Base-by-base conservation (phyloP, 1,284 basidiomycete genomes). In the Leccinum huronense region DNA sequence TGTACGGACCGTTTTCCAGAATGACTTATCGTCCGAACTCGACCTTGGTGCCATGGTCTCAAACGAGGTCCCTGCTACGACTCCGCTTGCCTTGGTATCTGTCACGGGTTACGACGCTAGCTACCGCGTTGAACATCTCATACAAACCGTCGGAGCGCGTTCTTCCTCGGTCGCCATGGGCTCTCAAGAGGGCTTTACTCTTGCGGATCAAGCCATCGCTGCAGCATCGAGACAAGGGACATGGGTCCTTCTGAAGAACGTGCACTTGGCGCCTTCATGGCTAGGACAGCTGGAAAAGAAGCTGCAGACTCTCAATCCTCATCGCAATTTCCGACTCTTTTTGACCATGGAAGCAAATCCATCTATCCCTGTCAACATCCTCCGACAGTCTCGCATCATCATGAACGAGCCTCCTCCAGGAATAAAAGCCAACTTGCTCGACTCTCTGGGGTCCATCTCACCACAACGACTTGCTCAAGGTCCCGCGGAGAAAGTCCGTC, bases 391-490 rank as follows among this genome's bases (percentile, higher is more conserved):
- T 23, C 88, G 95, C 51, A 88, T 97, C 69, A 86, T 98, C 74
- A 98, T 98, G 95, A 97, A 97, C 75, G 96, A 98, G 74, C 95
- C 96, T 51, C 93, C 95, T 59, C 95, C 95, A 36, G 96, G 96
- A 66, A 87, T 98, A 75, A 95, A 95, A 71, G 96, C 96, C 58
- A 98, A 97, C 75, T 81, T 98, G 8, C 83, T 96, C 51, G 95
- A 98, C 75, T 95, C 94, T 2, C 80, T 98, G n/a, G 84, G 88
- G 53, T 86, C 84, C 66, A 93, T 98, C 53, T 76, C 90, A 1
- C 79, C 86, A 1, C 76, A 84, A n/a, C 87, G 92, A 53, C 81
- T 89, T 54, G 82, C 83, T 27, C 89, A 86, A 77, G 96, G 95
- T 5, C 96, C 96, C 3, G 89, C 88, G 7, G 96, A 98, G 79